A percentile compares a stretch with the other conserved stretches of the same genome.
Conservation (phyloP, 805 yeast genomes). For the Sporopachydermia quercuum region DNA sequence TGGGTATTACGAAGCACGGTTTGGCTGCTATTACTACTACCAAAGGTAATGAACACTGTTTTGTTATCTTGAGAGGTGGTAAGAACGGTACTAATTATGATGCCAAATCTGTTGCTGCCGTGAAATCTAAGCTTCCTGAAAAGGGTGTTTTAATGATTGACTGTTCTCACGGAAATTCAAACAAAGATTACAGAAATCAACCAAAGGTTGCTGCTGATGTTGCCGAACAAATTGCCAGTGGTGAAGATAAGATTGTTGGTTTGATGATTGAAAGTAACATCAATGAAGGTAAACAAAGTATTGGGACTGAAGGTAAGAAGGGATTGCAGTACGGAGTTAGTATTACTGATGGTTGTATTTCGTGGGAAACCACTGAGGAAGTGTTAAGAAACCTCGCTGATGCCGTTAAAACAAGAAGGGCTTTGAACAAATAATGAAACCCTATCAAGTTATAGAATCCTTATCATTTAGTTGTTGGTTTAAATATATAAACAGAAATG, state of each 20-base stretch:
- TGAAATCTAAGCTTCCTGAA: conserved; percentile 47
- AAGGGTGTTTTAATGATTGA: conserved; percentile 71
- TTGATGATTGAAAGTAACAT: conserved; percentile 92
- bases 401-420: conserved; percentile 77
- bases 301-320: conserved; percentile 46
- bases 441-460: neutral
- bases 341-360: conserved; percentile 93
- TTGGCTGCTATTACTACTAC: conserved; percentile 93
- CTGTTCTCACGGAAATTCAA: conserved; percentile 96
- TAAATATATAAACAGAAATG: no score
- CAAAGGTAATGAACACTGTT: conserved; percentile 88
- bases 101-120: conserved; percentile 56
- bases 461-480: no score
- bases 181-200: conserved; percentile 88
- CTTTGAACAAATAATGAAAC: conserved; percentile 16
- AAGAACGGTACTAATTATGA: conserved; percentile 89
- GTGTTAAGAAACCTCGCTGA: conserved; percentile 68
- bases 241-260: conserved; percentile 74
- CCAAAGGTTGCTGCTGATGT: conserved; percentile 80
- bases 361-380: conserved; percentile 75
- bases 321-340: conserved; percentile 84
- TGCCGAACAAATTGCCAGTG: conserved; percentile 66
- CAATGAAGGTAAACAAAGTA: conserved; percentile 80
- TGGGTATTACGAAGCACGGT: conserved; percentile 96
- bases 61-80: conserved; percentile 93